Base-by-base conservation (phyloP, 495 filamentous ascomycete genomes). In the Aspergillus taichungensis region DNA sequence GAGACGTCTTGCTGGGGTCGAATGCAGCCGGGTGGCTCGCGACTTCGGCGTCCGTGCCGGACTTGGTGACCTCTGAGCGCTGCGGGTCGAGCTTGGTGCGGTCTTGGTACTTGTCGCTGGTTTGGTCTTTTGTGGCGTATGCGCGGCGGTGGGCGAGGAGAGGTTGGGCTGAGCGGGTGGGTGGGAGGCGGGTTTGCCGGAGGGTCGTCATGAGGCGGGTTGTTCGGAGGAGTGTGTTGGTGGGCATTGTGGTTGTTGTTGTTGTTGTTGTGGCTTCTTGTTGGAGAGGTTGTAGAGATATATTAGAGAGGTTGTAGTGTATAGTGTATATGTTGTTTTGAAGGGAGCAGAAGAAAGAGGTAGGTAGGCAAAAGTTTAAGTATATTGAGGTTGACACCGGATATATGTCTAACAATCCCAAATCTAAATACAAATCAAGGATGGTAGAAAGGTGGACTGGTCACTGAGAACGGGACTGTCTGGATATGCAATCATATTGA, bases 1-100 rank as follows among this genome's bases (percentile, higher is more conserved):
- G 82, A 8, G 64, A 53, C 14, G 79, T 84, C 32, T 66, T 74
- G 13, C 61, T 57, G 0, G 82, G 80, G 53, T 84, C 69, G 50
- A 78, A 86, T 0, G 82, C 77, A 0, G 76, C 62, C 0, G 62
- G 54, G 30, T 69, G 66, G 8, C 59, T 53, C 8, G 77, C 73
- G 2, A 74, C 69, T 34, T 70, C 67, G 49, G 74, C 63, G 45
- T 84, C 79, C 6, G 73, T 76, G 5, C 74, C 80, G 29, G 70
- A 71, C 53, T 83, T 76, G 31, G 66, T 69, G 52, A 73, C 75
- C 52, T 86, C 81, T 24, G 67, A 72, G 8, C 70, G 57, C 42
- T 75, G 60, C 0, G 78, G 73, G 32, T 77, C 68, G 27, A 85
- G 64, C 13, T 53, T 53, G 48, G 74, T 69, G 36, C 78, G 79